A percentile compares a stretch with the other conserved stretches of the same genome.
These are phyloP conservation scores for Heliamphora pulchella DNA, from an alignment of 179 eudicot genomes.

Conservation along the genomic window DNA sequence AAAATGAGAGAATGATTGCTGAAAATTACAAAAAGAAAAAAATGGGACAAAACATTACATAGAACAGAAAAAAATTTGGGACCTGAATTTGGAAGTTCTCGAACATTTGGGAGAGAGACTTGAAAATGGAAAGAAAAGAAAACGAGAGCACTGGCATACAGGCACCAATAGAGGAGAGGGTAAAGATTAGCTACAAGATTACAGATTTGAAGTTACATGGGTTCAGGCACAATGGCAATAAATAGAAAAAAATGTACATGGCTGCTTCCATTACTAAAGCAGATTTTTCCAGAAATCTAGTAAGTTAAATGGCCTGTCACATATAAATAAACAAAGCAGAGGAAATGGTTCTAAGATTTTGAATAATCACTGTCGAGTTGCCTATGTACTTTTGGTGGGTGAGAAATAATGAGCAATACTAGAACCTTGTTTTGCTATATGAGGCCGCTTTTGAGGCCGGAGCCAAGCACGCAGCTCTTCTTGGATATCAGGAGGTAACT, in stretches of 20 bases:
- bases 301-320: neutral
- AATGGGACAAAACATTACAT: no score
- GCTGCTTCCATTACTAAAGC: neutral
- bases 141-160: no score
- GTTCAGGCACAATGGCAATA: neutral
- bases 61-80: no score
- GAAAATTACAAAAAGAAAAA: no score
- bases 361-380: neutral
- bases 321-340: neutral
- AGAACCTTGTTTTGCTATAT: conserved; percentile 31
- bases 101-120: no score
- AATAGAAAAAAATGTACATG: neutral
- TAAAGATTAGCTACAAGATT: neutral
- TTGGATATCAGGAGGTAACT: conserved; percentile 71
- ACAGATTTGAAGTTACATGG: neutral
- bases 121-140: no score
- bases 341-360: neutral
- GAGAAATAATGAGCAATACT: conserved; percentile 59
- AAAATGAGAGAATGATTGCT: no score
- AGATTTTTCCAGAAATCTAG: neutral
- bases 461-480: conserved; percentile 59
- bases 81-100: no score
- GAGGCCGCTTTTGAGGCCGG: conserved; percentile 55
- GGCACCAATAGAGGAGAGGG: no score
- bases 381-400: conserved; percentile 30